phyloP scores from a whole-genome alignment of 208 protist species.

The Crithidia acanthocephali region DNA sequence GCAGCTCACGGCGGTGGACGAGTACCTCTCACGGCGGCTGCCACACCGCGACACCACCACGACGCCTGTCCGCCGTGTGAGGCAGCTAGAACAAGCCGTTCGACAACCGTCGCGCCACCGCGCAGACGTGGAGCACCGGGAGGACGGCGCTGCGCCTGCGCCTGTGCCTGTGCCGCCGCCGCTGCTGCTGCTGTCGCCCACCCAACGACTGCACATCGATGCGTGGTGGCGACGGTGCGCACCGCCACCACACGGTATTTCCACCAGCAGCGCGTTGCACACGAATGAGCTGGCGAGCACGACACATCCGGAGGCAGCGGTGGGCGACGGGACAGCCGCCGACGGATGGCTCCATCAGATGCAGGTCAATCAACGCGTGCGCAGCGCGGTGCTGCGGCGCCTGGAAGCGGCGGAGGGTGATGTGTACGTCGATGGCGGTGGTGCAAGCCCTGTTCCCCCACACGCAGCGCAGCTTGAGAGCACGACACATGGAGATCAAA shows the following conservation, averaged over 20 bases:
- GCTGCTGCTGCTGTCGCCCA: constrained; percentile 22
- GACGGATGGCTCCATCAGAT: not conserved
- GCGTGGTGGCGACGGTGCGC: constrained; percentile 17
- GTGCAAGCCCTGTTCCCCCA: no score
- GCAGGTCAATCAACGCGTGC: constrained; percentile 1
- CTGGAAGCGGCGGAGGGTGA: constrained; percentile 20
- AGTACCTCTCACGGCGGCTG: constrained; percentile 34
- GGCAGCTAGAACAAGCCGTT: no score
- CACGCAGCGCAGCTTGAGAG: no score
- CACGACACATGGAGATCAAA: no score
- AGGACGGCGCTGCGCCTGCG: not conserved
- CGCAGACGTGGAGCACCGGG: not conserved
- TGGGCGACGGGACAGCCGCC: no score
- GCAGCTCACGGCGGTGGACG: constrained; percentile 45
- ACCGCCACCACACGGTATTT: not conserved
- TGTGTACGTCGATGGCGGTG: constrained; percentile 3
- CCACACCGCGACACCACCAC: no score
- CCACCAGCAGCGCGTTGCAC: not conserved
- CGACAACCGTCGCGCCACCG: no score
- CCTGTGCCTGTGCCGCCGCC: no score
- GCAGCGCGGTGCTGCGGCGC: constrained; percentile 20
- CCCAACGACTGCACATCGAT: constrained; percentile 15
- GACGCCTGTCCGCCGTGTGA: no score
- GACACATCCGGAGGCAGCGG: no score
- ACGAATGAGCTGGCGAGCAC: no score